Evolutionary conservation across 768 basidiomycete genomes (phyloP).

Genomic region (Auricularia cornea): DNA sequence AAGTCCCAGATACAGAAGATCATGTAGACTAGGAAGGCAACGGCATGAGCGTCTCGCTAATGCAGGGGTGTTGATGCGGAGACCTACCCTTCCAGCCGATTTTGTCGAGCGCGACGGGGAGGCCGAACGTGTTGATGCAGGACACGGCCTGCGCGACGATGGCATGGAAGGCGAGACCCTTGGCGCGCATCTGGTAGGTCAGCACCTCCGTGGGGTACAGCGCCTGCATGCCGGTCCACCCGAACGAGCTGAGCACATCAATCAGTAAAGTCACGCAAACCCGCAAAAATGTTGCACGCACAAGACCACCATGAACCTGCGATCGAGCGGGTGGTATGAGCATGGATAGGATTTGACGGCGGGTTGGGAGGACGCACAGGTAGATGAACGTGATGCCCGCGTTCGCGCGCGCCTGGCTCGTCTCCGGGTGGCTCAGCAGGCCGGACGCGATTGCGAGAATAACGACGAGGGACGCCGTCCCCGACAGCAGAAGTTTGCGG

Average conservation of each 20-base stretch:
- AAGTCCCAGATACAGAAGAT: slow-evolving; percentile 43
- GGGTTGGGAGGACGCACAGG: background rate
- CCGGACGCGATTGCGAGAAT: slow-evolving; percentile 41
- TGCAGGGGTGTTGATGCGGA: background rate
- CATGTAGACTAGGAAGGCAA: slow-evolving; percentile 22
- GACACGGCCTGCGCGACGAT: slow-evolving; percentile 28
- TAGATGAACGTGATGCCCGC: slow-evolving; percentile 44
- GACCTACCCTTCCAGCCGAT: slow-evolving; percentile 33
- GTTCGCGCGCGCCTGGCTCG: slow-evolving; percentile 29
- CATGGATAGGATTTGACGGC: no score
- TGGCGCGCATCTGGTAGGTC: slow-evolving; percentile 41
- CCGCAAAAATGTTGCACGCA: no score
- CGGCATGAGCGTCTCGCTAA: no score
- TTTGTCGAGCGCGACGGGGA: slow-evolving; percentile 39
- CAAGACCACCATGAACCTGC: no score
- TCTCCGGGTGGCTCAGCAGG: slow-evolving; percentile 32
- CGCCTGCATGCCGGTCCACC: slow-evolving; percentile 53
- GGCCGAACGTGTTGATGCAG: slow-evolving; percentile 43
- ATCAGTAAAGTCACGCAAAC: no score
- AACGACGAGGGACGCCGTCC: slow-evolving; percentile 28
- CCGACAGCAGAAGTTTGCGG: slow-evolving; percentile 34
- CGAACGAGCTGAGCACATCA: slow-evolving; percentile 24
- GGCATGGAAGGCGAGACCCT: slow-evolving; percentile 39
- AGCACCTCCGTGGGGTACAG: slow-evolving; percentile 48
- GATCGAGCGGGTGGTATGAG: no score